Evolutionary conservation across 2,329 filamentous ascomycete genomes (phyloP).

Genomic region (Fusarium drepaniforme): DNA sequence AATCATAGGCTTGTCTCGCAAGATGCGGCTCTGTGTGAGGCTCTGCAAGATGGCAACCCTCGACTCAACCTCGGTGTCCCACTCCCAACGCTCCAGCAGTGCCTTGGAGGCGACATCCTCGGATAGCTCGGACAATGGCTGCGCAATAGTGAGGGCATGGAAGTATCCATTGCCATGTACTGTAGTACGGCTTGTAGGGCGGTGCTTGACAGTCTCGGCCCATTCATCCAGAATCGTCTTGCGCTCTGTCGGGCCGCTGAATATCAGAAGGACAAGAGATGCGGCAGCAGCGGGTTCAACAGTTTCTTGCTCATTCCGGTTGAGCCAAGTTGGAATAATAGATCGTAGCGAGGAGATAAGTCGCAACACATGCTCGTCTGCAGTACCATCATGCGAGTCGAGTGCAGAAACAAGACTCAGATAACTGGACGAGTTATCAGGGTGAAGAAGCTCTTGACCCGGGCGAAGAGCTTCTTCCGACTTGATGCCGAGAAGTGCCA

Average conservation of each 20-base stretch:
- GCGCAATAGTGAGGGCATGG: conserved; percentile 64
- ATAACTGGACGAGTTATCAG: conserved; percentile 33
- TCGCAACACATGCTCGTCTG: conserved; percentile 17
- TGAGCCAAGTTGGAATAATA: conserved; percentile 60
- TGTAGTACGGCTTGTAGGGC: conserved; percentile 48
- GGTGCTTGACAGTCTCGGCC: conserved; percentile 56
- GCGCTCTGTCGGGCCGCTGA: conserved; percentile 54
- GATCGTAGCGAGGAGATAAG: conserved; percentile 46
- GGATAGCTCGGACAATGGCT: conserved; percentile 52
- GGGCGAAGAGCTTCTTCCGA: conserved; percentile 21
- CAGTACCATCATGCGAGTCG: conserved; percentile 15
- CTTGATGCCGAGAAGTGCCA: conserved; percentile 41
- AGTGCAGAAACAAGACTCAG: conserved; percentile 37
- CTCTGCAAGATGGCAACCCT: conserved; percentile 68
- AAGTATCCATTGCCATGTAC: conserved; percentile 64
- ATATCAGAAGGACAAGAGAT: conserved; percentile 61
- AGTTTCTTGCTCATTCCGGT: conserved; percentile 63
- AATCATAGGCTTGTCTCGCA: conserved; percentile 53
- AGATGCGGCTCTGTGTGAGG: conserved; percentile 60
- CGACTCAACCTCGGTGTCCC: conserved; percentile 63
- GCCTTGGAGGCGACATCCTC: conserved; percentile 56
- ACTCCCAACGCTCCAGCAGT: conserved; percentile 65
- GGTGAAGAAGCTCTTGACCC: conserved; percentile 44
- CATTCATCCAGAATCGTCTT: conserved; percentile 58
- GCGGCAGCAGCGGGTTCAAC: conserved; percentile 64